These are phyloP conservation scores for Babesia caballi DNA, from an alignment of 169 alveolate species.

Conservation along the genomic window DNA sequence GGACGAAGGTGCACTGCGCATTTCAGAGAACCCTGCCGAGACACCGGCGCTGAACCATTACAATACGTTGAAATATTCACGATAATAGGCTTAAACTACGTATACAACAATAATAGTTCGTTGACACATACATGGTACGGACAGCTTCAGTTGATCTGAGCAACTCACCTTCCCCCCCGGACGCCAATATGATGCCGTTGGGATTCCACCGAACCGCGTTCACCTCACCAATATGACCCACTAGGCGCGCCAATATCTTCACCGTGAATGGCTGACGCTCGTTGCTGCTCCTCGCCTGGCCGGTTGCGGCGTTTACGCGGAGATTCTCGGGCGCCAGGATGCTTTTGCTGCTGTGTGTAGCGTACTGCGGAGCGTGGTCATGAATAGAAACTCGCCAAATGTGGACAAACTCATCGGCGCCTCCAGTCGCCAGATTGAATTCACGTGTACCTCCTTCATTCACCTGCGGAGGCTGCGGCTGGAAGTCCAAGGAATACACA, in stretches of 20 bases:
- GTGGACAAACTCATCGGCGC: conserved; percentile 89
- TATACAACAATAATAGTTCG: no score
- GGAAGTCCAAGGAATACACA: conserved; percentile 85
- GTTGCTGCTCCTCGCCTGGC: background rate
- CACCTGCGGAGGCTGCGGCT: conserved; percentile 69
- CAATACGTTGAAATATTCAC: no score
- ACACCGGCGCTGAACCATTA: no score
- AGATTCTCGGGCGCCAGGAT: conserved; percentile 30
- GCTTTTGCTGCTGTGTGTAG: conserved; percentile 61
- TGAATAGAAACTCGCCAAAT: conserved; percentile 81
- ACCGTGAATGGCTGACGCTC: conserved; percentile 55
- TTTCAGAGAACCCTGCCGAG: no score
- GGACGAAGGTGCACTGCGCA: no score
- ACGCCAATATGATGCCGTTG: conserved; percentile 80
- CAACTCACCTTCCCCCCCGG: conserved; percentile 86
- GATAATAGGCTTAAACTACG: no score
- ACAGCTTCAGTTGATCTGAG: no score
- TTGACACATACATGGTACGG: no score
- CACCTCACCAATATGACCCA: conserved; percentile 87
- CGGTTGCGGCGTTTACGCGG: background rate
- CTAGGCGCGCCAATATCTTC: conserved; percentile 68
- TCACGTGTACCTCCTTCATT: background rate
- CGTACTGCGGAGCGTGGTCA: conserved; percentile 75
- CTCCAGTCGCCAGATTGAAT: conserved; percentile 83
- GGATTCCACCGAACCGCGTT: conserved; percentile 85